phyloP scores from a whole-genome alignment of 768 basidiomycete species.

The Sarcodon sp. region DNA sequence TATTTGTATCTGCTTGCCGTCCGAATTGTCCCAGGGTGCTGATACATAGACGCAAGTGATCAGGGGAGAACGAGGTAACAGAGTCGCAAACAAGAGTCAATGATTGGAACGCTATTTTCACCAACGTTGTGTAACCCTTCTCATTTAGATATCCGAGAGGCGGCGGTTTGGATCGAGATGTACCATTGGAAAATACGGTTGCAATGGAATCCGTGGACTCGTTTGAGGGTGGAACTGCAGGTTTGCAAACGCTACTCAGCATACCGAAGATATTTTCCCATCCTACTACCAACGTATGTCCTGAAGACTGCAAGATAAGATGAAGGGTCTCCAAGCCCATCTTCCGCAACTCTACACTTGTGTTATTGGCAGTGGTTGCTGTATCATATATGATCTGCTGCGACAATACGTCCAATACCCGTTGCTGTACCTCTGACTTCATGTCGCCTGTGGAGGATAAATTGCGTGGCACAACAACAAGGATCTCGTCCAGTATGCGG shows the following conservation, averaged over 20 bases:
- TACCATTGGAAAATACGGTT: conserved; percentile 21
- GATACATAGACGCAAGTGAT: conserved; percentile 82
- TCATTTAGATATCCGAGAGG: conserved; percentile 48
- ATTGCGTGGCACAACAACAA: conserved; percentile 67
- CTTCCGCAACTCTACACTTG: conserved; percentile 60
- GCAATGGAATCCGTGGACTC: conserved; percentile 20
- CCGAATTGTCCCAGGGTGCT: conserved; percentile 86
- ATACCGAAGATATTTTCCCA: conserved; percentile 94
- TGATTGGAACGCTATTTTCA: conserved; percentile 91
- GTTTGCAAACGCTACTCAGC: conserved; percentile 77
- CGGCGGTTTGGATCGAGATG: conserved; percentile 28
- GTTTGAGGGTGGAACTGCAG: conserved; percentile 31
- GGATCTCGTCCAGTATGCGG: conserved; percentile 72
- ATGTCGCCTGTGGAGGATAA: conserved; percentile 44
- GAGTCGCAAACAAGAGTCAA: conserved; percentile 92
- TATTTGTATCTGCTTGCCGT: conserved; percentile 88
- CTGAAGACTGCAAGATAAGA: conserved; percentile 81
- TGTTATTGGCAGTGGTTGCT: conserved; percentile 29
- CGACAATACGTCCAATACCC: conserved; percentile 76
- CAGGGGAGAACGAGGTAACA: conserved; percentile 65
- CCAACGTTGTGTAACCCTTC: conserved; percentile 59
- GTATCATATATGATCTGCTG: conserved; percentile 51
- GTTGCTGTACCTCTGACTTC: conserved; percentile 62
- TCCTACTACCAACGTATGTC: conserved; percentile 83
- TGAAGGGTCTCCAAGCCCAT: conserved; percentile 88